Evolutionary conservation across 2,329 filamentous ascomycete genomes (phyloP).

Genomic region (Geoglossum cookeanum): DNA sequence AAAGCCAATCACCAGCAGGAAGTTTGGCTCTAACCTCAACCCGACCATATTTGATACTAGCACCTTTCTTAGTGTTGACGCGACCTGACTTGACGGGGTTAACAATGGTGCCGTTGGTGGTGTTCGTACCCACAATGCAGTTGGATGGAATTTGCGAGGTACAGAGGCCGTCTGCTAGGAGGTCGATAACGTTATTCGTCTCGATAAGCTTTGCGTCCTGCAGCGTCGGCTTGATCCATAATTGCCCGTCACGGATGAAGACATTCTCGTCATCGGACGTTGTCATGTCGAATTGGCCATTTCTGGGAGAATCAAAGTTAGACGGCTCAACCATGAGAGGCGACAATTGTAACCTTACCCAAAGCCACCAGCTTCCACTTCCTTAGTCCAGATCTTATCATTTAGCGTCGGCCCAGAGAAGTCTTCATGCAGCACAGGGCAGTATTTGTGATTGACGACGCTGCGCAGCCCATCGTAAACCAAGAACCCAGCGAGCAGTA

Average conservation of each 20-base stretch:
- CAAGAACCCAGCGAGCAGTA: conserved; percentile 48
- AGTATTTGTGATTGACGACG: conserved; percentile 59
- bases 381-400: conserved; percentile 48
- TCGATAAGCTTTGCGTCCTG: conserved; percentile 49
- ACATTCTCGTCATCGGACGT: conserved; percentile 56
- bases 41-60: conserved; percentile 59
- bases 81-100: conserved; percentile 62
- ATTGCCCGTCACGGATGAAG: conserved; percentile 46
- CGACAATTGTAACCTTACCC: conserved; percentile 35
- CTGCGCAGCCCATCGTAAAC: conserved; percentile 56
- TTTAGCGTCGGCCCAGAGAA: conserved; percentile 39
- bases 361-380: conserved; percentile 56
- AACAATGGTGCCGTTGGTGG: conserved; percentile 56
- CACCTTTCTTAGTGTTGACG: conserved; percentile 53
- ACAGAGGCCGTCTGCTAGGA: conserved; percentile 46
- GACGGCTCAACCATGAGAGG: conserved; percentile 9
- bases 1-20: conserved; percentile 66
- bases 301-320: conserved; percentile 26
- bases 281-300: conserved; percentile 65
- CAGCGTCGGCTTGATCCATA: conserved; percentile 60
- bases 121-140: conserved; percentile 57
- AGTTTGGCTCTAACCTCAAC: conserved; percentile 63
- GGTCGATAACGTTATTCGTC: conserved; percentile 47
- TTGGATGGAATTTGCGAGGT: conserved; percentile 38
- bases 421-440: conserved; percentile 44